Percentiles rank a stretch among this genome's conserved stretches.
phyloP scores from a whole-genome alignment of 2,329 filamentous ascomycete genomes.

The Pestalotiopsis sp. region DNA sequence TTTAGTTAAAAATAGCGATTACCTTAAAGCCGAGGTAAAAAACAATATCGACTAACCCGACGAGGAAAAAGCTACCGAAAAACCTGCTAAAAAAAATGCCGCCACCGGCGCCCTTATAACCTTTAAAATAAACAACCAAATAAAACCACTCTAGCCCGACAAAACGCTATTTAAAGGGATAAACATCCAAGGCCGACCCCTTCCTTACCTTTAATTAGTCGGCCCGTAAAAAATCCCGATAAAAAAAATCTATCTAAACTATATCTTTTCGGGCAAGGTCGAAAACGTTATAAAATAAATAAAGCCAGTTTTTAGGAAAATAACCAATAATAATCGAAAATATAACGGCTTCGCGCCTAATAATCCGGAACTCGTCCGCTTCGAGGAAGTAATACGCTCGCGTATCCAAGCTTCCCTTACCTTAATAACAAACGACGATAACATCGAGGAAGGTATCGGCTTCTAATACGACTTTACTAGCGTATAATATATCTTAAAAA shows the following conservation, averaged over 20 bases:
- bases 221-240: not conserved
- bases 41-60: not conserved
- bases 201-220: not conserved
- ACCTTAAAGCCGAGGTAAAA: not conserved
- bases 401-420: not conserved
- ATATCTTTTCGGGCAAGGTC: not conserved
- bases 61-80: no score
- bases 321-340: not conserved
- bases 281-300: not conserved
- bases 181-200: not conserved
- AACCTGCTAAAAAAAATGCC: no score
- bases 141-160: not conserved
- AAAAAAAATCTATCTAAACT: not conserved
- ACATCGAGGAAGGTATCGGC: not conserved
- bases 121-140: not conserved
- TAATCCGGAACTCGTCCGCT: not conserved
- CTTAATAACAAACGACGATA: not conserved
- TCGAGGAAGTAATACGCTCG: not conserved
- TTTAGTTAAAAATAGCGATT: not conserved
- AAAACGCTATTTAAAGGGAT: not conserved
- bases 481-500: not conserved
- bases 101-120: no score
- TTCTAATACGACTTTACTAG: not conserved
- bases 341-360: not conserved
- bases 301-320: not conserved